phyloP scores from a whole-genome alignment of 2,329 filamentous ascomycete species.

The Phyllachora maydis region DNA sequence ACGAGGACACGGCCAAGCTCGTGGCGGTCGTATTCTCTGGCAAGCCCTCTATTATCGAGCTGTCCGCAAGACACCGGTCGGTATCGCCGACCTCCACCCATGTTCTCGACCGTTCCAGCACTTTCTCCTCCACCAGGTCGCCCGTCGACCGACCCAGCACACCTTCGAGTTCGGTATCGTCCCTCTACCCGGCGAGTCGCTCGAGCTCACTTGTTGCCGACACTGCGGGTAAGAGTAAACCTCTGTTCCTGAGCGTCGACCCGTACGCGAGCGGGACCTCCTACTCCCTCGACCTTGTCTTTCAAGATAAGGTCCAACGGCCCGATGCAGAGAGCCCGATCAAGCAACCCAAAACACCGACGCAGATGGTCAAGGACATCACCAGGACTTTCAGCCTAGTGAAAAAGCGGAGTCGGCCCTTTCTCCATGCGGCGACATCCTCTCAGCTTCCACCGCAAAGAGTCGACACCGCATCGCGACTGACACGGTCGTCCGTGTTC shows the following conservation, averaged over 20 bases:
- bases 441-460: too few species aligned
- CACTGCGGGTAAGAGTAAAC: conserved; percentile 13
- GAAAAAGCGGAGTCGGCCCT: conserved; percentile 31
- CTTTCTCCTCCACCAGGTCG: conserved; percentile 7
- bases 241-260: conserved; percentile 30
- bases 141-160: conserved; percentile 5
- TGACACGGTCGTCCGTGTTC: conserved; percentile 10
- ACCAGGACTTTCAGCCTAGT: conserved; percentile 29
- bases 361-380: conserved; percentile 24
- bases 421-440: too few species aligned
- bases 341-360: conserved; percentile 21
- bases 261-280: conserved; percentile 23
- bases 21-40: conserved; percentile 39
- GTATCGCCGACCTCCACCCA: conserved; percentile 17
- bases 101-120: conserved; percentile 3
- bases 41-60: conserved; percentile 35
- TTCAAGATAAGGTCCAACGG: conserved; percentile 5
- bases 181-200: conserved; percentile 14
- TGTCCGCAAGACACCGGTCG: conserved; percentile 20
- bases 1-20: conserved; percentile 33
- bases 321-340: conserved; percentile 7
- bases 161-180: conserved; percentile 6
- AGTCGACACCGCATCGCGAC: conserved; percentile 6
- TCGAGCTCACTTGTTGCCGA: conserved; percentile 17
- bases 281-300: conserved; percentile 10